Conservation (phyloP, 1,284 basidiomycete species). For the Fomitopsis pinicola region DNA sequence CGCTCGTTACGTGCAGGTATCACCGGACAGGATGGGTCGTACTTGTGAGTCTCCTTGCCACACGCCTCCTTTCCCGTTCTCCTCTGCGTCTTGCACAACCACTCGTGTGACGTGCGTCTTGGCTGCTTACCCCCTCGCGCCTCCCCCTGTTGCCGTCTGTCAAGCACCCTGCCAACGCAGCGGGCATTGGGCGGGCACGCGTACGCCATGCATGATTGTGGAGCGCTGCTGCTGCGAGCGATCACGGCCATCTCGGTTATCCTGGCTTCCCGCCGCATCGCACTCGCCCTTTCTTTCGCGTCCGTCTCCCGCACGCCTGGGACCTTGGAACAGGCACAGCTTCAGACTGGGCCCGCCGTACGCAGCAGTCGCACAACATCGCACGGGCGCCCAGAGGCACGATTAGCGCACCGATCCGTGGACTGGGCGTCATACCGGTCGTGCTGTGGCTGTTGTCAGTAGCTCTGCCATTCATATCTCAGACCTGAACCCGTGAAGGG, state of each 20-base stretch:
- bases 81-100: background rate
- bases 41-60: conserved; percentile 52
- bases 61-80: background rate
- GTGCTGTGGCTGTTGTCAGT: background rate
- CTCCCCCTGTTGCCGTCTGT: background rate
- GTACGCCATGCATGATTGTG: background rate
- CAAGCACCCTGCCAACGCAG: background rate
- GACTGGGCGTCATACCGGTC: background rate
- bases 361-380: background rate
- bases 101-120: conserved; percentile 12
- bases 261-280: background rate
- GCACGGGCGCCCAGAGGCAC: background rate
- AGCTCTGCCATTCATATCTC: no score
- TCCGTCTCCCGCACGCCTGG: background rate
- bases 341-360: background rate
- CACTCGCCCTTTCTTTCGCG: background rate
- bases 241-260: background rate
- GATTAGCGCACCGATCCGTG: background rate
- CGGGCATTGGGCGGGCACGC: background rate
- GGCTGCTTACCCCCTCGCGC: background rate
- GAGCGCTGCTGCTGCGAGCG: background rate
- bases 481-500: no score
- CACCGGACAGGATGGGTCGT: conserved; percentile 90
- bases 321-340: background rate
- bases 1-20: conserved; percentile 52